A percentile compares a stretch with the other conserved stretches of the same genome.
Conservation (phyloP, 805 yeast genomes). For the Monosporozyma servazzii region DNA sequence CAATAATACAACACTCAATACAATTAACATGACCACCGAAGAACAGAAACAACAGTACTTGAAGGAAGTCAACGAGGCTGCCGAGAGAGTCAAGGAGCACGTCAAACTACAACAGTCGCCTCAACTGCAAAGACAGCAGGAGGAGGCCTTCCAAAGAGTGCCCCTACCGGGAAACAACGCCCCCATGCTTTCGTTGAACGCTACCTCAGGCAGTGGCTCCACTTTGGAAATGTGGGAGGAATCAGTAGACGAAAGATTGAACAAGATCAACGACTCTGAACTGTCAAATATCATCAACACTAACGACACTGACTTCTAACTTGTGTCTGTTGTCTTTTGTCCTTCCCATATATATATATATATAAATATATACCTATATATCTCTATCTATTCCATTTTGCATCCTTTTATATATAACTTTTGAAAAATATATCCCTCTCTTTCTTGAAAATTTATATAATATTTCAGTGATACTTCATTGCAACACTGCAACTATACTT, state of each 20-base stretch:
- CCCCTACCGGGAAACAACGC: conserved; percentile 29
- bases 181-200: conserved; percentile 29
- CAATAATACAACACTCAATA: background rate
- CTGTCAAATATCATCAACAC: background rate
- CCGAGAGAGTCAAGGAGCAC: conserved; percentile 10
- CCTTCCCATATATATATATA: background rate
- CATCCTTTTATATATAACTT: no score
- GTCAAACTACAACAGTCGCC: conserved; percentile 9
- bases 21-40: conserved; percentile 4
- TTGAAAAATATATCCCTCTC: no score
- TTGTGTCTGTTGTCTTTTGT: no score
- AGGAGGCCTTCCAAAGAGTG: conserved; percentile 26
- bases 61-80: conserved; percentile 6
- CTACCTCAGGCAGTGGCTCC: conserved; percentile 29
- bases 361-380: background rate
- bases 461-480: no score
- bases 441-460: background rate
- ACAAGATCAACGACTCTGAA: conserved; percentile 25
- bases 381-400: background rate
- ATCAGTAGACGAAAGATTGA: conserved; percentile 29
- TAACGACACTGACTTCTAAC: background rate
- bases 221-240: conserved; percentile 35
- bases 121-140: conserved; percentile 1
- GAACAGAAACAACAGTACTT: conserved; percentile 9
- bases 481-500: no score